Base-by-base conservation (phyloP, 2,329 filamentous ascomycete species). In the Pyrenochaeta sp. region DNA sequence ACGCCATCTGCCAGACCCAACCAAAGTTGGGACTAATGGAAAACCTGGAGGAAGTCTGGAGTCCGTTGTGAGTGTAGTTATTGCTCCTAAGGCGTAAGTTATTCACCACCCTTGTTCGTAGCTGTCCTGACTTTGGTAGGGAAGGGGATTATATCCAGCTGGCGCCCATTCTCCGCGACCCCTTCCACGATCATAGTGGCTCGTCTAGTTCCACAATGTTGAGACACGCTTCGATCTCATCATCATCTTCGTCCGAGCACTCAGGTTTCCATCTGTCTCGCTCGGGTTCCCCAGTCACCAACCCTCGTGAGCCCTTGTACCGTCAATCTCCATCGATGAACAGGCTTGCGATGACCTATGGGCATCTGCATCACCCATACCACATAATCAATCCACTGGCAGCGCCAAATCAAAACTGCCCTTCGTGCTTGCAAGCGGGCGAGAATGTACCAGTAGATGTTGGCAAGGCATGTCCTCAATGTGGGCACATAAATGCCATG, bases 171-270 rank as follows among this genome's bases (percentile, higher is more conserved):
- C 29, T 14, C 15, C 36, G 35, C 10, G 29, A 33, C 10, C 20
- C 33, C 1, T 15, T 51, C 23, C 23, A 27, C 33, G 32, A 51
- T 12, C 21, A 15, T 33, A n/a, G 29, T 33, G 37, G 11, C 32
- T 18, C 36, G 15, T 12, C 30, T 20, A 42, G 29, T 29, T 35
- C 23, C 2, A 35, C 17, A 10, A 56, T 51, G 44, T 45, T 47
- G 15, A 30, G 53, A 12, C 41, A 45, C 6, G 15, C 40, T 10
- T 56, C 53, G 1, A 27, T 45, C 15, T 40, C 53, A 3, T 56
- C 53, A 4, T 45, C 40, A 7, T 51, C 49, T 2, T 49, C 53
- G 7, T 49, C 45, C 4, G 21, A 40, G 20, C 32, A 18, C 21
- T 56, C 39, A 6, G 21, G 17, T 3, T 51, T 30, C 30, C 33